Conservation (phyloP, 2,329 filamentous ascomycete genomes). For the Aureobasidium sp. region DNA sequence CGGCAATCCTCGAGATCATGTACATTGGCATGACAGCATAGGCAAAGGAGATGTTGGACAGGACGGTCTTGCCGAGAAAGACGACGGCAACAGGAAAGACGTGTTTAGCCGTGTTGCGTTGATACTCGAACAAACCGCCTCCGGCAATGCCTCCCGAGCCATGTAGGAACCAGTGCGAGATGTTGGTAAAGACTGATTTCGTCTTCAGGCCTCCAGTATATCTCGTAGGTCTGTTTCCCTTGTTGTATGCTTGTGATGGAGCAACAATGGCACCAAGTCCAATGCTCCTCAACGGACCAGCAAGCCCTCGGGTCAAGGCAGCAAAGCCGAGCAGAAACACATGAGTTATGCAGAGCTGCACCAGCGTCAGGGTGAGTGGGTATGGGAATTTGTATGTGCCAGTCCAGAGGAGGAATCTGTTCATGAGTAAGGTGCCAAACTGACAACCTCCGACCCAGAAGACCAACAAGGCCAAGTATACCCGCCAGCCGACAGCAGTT, state of each 20-base stretch:
- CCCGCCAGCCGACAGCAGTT: constrained; percentile 39
- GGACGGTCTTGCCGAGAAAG: constrained; percentile 41
- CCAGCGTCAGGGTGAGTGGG: constrained; percentile 41
- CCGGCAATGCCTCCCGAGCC: constrained; percentile 43
- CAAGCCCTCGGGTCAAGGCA: constrained; percentile 39
- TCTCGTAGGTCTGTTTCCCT: constrained; percentile 15
- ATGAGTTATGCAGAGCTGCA: constrained; percentile 44
- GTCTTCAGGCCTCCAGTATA: constrained; percentile 18
- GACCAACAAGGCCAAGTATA: constrained; percentile 39
- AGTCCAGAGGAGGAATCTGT: constrained; percentile 43
- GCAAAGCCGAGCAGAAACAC: constrained; percentile 39
- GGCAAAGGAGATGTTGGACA: constrained; percentile 48
- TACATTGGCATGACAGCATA: constrained; percentile 46
- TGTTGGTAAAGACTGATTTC: constrained; percentile 16
- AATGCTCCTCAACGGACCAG: constrained; percentile 32
- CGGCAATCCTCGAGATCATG: constrained; percentile 42
- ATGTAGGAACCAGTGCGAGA: constrained; percentile 30
- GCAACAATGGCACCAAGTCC: constrained; percentile 37
- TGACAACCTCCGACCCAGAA: constrained; percentile 40
- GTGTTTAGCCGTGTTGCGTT: constrained; percentile 37
- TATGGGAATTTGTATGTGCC: constrained; percentile 35
- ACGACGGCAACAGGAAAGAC: constrained; percentile 42
- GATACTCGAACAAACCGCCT: constrained; percentile 46
- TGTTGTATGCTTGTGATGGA: constrained; percentile 27
- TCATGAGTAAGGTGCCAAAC: constrained; percentile 42